Conservation (phyloP, 1,284 basidiomycete genomes). For the Cryptococcus sp. region DNA sequence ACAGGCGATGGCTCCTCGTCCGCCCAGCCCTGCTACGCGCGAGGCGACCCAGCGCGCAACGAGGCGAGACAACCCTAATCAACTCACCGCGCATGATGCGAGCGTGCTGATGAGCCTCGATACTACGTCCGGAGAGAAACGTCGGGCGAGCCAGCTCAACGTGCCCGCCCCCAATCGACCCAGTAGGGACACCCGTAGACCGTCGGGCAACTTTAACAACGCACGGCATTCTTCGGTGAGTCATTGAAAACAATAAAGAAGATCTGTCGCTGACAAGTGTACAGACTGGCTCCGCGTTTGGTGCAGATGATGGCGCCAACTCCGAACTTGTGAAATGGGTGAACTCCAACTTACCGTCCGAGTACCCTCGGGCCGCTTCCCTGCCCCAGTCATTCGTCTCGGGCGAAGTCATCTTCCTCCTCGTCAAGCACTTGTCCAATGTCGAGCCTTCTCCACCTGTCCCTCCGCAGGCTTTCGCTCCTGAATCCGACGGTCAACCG, state of each 20-base stretch:
- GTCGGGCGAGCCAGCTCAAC: conserved; percentile 23
- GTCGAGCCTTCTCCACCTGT: conserved; percentile 45
- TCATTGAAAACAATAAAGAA: not conserved
- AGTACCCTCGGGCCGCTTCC: conserved; percentile 63
- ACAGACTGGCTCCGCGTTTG: conserved; percentile 26
- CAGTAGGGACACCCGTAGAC: conserved; percentile 46
- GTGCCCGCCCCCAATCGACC: conserved; percentile 38
- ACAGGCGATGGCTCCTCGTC: conserved; percentile 92
- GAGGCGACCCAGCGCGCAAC: conserved; percentile 86
- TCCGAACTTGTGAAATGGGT: conserved; percentile 77
- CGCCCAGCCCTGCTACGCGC: conserved; percentile 85
- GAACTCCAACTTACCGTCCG: conserved; percentile 72
- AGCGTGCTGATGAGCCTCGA: conserved; percentile 62
- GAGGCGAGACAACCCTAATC: conserved; percentile 83
- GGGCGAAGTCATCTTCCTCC: conserved; percentile 52
- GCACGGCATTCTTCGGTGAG: conserved; percentile 4
- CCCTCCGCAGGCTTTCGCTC: conserved; percentile 42
- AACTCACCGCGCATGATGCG: conserved; percentile 83
- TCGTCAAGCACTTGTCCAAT: conserved; percentile 50
- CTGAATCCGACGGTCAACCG: conserved; percentile 43
- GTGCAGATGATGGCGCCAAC: conserved; percentile 27
- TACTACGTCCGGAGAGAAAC: conserved; percentile 38
- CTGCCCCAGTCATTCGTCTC: conserved; percentile 55
- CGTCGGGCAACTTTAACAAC: conserved; percentile 27
- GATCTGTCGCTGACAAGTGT: not conserved